Conservation (phyloP, 139 green algal species). For the Gonium pectorale region DNA sequence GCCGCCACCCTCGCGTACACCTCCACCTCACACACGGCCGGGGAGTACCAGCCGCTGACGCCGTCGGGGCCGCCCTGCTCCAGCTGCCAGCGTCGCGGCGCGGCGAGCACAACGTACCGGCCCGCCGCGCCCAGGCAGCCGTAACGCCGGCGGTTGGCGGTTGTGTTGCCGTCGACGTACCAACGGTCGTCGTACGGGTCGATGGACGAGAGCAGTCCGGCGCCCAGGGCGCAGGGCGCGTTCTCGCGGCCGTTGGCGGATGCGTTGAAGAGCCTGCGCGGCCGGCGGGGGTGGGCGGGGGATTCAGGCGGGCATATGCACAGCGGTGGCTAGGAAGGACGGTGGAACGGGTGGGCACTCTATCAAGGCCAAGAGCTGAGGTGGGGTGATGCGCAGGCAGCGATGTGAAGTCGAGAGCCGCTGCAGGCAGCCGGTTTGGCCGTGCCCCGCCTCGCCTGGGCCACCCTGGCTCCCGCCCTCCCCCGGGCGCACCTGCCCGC, state of each 20-base stretch:
- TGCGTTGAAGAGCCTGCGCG: not conserved
- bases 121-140: not conserved
- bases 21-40: conserved; percentile 34
- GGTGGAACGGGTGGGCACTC: too few relatives aligned
- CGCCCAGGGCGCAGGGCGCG: conserved; percentile 11
- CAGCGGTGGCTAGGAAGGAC: too few relatives aligned
- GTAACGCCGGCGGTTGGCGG: conserved; percentile 1
- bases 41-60: conserved; percentile 9
- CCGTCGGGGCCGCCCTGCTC: not conserved
- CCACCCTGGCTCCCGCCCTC: too few relatives aligned
- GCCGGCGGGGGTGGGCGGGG: not conserved
- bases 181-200: conserved; percentile 20
- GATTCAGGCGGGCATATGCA: too few relatives aligned
- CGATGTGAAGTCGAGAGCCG: too few relatives aligned
- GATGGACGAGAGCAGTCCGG: not conserved
- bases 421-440: too few relatives aligned
- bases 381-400: too few relatives aligned
- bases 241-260: conserved; percentile 4
- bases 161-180: not conserved
- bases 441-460: too few relatives aligned
- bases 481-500: not conserved
- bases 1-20: conserved; percentile 16
- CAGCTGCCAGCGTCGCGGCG: conserved; percentile 19
- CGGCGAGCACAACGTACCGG: not conserved
- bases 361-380: too few relatives aligned